Evolutionary conservation across 352 stramenopile species (phyloP).

Genomic region (Phytophthora pseudosyringae): DNA sequence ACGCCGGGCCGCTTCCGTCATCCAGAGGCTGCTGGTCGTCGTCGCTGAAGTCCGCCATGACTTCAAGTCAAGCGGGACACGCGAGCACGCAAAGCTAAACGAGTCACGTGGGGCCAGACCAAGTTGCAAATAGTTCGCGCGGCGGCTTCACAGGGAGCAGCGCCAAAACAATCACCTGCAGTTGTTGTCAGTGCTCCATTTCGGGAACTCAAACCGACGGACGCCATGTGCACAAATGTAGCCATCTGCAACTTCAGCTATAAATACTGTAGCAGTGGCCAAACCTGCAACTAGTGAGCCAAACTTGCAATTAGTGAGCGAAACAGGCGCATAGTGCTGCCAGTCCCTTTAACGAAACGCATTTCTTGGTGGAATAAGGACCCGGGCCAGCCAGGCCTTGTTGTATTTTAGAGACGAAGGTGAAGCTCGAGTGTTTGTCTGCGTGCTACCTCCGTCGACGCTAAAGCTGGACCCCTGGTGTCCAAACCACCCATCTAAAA

Average conservation of each 20-base stretch:
- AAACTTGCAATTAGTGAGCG: background rate
- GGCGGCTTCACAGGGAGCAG: background rate
- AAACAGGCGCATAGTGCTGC: too few species aligned
- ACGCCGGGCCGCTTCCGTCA: conserved; percentile 21
- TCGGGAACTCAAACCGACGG: conserved; percentile 21
- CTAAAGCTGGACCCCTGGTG: conserved; percentile 8
- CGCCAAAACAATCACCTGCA: background rate
- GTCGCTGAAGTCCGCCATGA: conserved; percentile 38
- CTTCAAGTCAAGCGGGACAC: conserved; percentile 10
- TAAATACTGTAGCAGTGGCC: conserved; percentile 24
- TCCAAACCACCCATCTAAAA: conserved; percentile 24
- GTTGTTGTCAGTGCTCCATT: conserved; percentile 19
- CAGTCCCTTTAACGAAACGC: background rate
- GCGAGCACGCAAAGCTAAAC: background rate
- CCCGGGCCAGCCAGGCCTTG: conserved; percentile 16
- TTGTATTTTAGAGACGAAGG: conserved; percentile 32
- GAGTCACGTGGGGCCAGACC: background rate
- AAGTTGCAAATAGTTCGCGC: conserved; percentile 29
- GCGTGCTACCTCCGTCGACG: background rate
- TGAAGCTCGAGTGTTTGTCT: background rate
- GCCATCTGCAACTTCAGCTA: conserved; percentile 32
- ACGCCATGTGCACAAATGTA: conserved; percentile 21
- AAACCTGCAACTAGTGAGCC: too few species aligned
- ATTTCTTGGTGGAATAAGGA: conserved; percentile 13
- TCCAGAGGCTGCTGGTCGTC: conserved; percentile 26